Evolutionary conservation across 257 asterid genomes (phyloP).

Genomic region (Oldenlandia corymbosa): DNA sequence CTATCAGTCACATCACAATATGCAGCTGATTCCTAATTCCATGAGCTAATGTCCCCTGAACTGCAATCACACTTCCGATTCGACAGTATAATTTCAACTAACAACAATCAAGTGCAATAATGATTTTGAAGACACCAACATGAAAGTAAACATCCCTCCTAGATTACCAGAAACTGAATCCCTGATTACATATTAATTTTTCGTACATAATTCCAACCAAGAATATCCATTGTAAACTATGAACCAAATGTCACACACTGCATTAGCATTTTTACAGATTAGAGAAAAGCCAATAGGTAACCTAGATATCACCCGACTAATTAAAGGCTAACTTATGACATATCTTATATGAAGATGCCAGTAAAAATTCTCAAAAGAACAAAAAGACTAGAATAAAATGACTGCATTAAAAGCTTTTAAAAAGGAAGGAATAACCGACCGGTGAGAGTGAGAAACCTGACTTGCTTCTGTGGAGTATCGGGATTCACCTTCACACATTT

Average conservation of each 20-base stretch:
- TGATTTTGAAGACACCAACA: not conserved
- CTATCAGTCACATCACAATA: not conserved
- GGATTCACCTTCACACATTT: conserved; percentile 91
- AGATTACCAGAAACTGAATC: not conserved
- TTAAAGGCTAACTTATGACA: too few relatives aligned
- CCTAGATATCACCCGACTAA: not conserved
- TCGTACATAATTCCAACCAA: not conserved
- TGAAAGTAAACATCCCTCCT: too few relatives aligned
- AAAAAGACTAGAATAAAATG: not conserved
- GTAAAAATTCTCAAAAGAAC: too few relatives aligned
- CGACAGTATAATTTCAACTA: not conserved
- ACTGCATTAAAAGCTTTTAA: not conserved
- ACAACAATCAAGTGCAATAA: not conserved
- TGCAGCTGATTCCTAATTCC: not conserved
- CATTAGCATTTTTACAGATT: too few relatives aligned
- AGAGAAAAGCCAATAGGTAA: not conserved
- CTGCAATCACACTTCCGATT: not conserved
- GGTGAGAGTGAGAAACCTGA: conserved; percentile 75
- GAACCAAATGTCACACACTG: too few relatives aligned
- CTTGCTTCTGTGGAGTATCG: conserved; percentile 91
- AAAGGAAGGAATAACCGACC: conserved; percentile 39
- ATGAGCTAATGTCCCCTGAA: not conserved
- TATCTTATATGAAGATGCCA: too few relatives aligned
- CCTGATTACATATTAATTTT: not conserved
- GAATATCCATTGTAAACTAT: not conserved